Evolutionary conservation across 306 rosid species (phyloP), one percentile per base, ranked within the genome.

Genomic region (Quercus bicolor): DNA sequence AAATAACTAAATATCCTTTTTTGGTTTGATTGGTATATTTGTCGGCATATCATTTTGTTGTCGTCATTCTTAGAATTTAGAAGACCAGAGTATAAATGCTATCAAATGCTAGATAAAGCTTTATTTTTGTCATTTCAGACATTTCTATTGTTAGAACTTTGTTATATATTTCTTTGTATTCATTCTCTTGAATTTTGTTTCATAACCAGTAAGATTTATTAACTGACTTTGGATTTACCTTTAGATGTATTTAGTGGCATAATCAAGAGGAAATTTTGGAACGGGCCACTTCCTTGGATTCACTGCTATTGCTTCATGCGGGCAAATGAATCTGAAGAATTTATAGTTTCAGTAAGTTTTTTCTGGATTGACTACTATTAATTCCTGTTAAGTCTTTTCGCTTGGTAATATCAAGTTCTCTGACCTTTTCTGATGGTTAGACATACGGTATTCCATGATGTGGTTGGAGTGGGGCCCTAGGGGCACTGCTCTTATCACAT

Each of bases 221-320:
- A 56, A 16, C 60, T 19, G 61, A 81, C 72, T 70, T 29, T 16
- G 15, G 64, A 55, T 53, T 52, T 73, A 45, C 68, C 24, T 69
- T 80, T 90, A 95, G 98, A 95, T 91, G 89, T 89, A 74, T 95
- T 92, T 82, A 87, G 80, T 77, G 90, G 90, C 62, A 53, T 83
- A 84, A 85, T 87, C 84, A 85, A 60, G 78, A 92, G 82, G 81
- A 87, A 85, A 77, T 85, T 79, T 85, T 91, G 98, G 98, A 90
- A 71, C 77, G 98, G 91, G 53, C 72, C 72, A 79, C 96, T 92
- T 57, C 98, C 98, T 76, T 86, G 85, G 94, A 86, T 95, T 77
- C 98, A 95, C 80, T 95, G 98, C 77, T 95, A 92, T 83, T 92
- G 97, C 86, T 95, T 95, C 86, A 92, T 92, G 20, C 89, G 92